These are phyloP conservation scores for Colletotrichum zoysiae DNA, from an alignment of 2,329 filamentous ascomycete species.

Conservation along the genomic window DNA sequence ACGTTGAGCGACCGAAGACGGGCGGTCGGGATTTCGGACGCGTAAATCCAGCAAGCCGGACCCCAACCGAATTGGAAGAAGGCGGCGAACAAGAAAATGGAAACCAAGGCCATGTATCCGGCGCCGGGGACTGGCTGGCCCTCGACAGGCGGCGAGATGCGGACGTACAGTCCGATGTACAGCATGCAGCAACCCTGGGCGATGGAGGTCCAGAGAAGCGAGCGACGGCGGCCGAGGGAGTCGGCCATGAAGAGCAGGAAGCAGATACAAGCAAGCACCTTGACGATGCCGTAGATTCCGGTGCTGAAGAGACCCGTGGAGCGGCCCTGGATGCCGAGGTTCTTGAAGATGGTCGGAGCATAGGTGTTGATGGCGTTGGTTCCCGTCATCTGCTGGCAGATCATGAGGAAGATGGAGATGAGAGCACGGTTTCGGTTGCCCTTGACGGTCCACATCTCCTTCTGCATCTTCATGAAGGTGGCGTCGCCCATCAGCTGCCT, in stretches of 20 bases:
- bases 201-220: slow-evolving; percentile 71
- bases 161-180: slow-evolving; percentile 75
- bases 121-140: slow-evolving; percentile 66
- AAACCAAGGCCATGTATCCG: slow-evolving; percentile 74
- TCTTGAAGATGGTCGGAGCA: slow-evolving; percentile 51
- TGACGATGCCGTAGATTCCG: slow-evolving; percentile 73
- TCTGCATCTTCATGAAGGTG: slow-evolving; percentile 65
- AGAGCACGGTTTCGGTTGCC: slow-evolving; percentile 69
- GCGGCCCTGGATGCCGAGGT: slow-evolving; percentile 57
- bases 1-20: slow-evolving; percentile 74
- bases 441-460: slow-evolving; percentile 70
- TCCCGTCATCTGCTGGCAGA: slow-evolving; percentile 76
- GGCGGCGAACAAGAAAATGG: slow-evolving; percentile 73
- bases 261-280: slow-evolving; percentile 67
- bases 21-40: slow-evolving; percentile 71
- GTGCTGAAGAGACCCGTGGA: slow-evolving; percentile 69
- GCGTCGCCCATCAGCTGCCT: slow-evolving; percentile 61
- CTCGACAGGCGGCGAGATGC: slow-evolving; percentile 64
- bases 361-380: slow-evolving; percentile 55
- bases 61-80: slow-evolving; percentile 59
- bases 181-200: slow-evolving; percentile 73
- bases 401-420: slow-evolving; percentile 67
- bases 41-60: slow-evolving; percentile 71
- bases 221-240: slow-evolving; percentile 68
- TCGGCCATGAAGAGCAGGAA: slow-evolving; percentile 73